Conservation (phyloP, 225 moss, liverwort and hornwort genomes). For the Bryoerythrophyllum caledonicum region DNA sequence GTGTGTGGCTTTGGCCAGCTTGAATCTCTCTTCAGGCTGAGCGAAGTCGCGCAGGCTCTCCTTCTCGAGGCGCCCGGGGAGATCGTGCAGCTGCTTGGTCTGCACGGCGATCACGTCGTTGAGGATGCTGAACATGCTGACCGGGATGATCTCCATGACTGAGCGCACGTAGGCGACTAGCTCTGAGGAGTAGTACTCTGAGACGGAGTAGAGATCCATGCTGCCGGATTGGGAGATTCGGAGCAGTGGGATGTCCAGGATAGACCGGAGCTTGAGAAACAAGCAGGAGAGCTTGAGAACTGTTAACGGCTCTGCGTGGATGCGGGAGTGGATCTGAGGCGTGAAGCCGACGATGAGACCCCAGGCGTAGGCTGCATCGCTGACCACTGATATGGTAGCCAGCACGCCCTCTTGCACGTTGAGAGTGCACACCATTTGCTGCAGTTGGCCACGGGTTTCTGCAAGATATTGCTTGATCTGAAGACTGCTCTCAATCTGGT, state of each 20-base stretch:
- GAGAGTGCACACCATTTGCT: conserved; percentile 92
- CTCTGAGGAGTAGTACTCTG: conserved; percentile 96
- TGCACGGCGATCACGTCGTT: conserved; percentile 86
- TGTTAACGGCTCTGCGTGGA: conserved; percentile 82
- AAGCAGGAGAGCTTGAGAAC: conserved; percentile 94
- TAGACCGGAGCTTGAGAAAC: conserved; percentile 93
- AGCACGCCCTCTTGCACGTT: conserved; percentile 91
- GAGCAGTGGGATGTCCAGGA: conserved; percentile 90
- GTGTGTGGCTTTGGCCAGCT: conserved; percentile 91
- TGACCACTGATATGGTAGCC: conserved; percentile 81
- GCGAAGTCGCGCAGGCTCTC: conserved; percentile 82
- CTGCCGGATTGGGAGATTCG: conserved; percentile 97
- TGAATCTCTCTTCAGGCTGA: conserved; percentile 89
- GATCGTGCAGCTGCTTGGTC: conserved; percentile 78
- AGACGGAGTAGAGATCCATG: conserved; percentile 93
- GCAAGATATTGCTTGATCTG: conserved; percentile 91
- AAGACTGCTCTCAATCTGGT: conserved; percentile 97
- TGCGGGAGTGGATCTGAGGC: conserved; percentile 79
- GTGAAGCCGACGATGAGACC: conserved; percentile 82
- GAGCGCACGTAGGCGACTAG: conserved; percentile 85
- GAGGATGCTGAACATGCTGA: conserved; percentile 94
- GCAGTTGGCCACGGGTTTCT: conserved; percentile 79
- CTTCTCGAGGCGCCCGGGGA: conserved; percentile 92
- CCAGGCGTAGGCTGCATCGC: conserved; percentile 96
- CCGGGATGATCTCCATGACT: conserved; percentile 91